phyloP scores from a whole-genome alignment of 2,329 filamentous ascomycete species.

The Graphilbum fragrans region DNA sequence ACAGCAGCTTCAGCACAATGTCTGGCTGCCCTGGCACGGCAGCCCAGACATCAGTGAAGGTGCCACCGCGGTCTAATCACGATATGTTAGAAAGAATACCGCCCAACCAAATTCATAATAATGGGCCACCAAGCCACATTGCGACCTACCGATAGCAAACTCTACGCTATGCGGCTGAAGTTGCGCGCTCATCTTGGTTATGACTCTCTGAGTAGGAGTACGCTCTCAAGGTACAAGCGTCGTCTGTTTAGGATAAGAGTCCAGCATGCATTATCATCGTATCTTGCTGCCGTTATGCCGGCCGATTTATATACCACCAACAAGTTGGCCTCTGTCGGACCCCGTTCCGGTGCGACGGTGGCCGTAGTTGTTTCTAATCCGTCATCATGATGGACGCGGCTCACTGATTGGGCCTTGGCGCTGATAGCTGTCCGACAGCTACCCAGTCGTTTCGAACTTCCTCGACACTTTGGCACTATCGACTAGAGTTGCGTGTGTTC shows the following conservation, averaged over 20 bases:
- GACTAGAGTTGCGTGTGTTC: no score
- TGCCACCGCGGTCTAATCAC: conserved; percentile 6
- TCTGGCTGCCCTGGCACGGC: conserved; percentile 20
- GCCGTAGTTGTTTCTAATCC: no score
- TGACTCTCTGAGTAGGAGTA: background rate
- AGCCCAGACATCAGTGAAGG: conserved; percentile 12
- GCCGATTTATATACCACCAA: no score
- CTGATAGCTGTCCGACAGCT: background rate
- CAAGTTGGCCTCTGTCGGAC: no score
- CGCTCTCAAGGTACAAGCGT: no score
- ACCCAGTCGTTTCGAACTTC: background rate
- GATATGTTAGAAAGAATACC: background rate
- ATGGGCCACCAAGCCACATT: no score
- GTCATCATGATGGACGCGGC: no score
- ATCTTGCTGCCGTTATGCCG: no score
- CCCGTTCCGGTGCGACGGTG: no score
- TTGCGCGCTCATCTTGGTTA: background rate
- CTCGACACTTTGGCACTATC: background rate
- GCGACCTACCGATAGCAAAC: conserved; percentile 1
- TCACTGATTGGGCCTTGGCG: background rate
- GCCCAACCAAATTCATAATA: background rate
- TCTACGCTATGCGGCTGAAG: conserved; percentile 2
- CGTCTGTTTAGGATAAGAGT: no score
- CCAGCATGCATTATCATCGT: no score
- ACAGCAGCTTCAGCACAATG: conserved; percentile 47